Conservation (phyloP, 495 filamentous ascomycete species). For the Penicillium bovifimosum region DNA sequence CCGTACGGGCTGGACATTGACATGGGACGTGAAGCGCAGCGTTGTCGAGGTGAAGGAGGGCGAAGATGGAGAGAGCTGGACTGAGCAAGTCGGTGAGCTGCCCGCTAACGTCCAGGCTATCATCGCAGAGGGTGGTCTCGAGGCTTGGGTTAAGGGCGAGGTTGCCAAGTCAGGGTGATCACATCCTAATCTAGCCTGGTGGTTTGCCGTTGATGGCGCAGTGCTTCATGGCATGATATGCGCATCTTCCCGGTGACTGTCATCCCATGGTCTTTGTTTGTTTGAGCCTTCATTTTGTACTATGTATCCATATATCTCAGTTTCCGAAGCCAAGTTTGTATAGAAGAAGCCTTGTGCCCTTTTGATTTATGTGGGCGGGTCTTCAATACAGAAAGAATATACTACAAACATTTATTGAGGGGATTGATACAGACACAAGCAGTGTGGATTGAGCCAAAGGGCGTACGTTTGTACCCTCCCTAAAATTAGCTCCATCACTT, state of each 20-base stretch:
- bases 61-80: slow-evolving; percentile 58
- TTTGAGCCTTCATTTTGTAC: neutral
- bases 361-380: neutral
- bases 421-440: no score
- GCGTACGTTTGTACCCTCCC: no score
- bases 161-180: slow-evolving; percentile 29
- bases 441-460: no score
- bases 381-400: neutral
- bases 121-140: slow-evolving; percentile 67
- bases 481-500: no score
- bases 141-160: slow-evolving; percentile 77
- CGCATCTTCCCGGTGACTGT: neutral
- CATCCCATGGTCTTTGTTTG: neutral
- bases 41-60: slow-evolving; percentile 69
- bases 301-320: neutral
- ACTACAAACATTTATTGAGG: no score
- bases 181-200: neutral
- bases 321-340: neutral
- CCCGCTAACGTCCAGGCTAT: slow-evolving; percentile 89
- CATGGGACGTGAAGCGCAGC: slow-evolving; percentile 76
- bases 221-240: neutral
- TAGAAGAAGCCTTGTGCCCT: neutral
- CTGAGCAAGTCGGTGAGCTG: slow-evolving; percentile 74
- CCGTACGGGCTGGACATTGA: slow-evolving; percentile 82
- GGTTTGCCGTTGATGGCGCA: neutral